Evolutionary conservation across 2,329 filamentous ascomycete genomes (phyloP).

Genomic region (Ophiostoma pallidulum): DNA sequence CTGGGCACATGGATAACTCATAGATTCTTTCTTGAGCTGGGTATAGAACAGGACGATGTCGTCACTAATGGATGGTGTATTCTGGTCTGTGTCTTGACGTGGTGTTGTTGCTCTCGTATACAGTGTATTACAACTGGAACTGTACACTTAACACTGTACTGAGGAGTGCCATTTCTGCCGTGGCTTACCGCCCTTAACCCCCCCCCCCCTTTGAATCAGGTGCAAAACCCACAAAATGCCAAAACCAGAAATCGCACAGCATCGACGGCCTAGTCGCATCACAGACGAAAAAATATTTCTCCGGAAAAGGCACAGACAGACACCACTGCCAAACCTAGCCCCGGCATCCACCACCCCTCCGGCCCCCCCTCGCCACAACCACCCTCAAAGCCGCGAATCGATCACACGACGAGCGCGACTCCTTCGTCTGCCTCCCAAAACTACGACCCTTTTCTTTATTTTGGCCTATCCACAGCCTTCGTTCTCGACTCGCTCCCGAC

Average conservation of each 20-base stretch:
- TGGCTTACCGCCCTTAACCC: neutral
- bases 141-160: neutral
- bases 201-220: constrained; percentile 2
- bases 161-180: neutral
- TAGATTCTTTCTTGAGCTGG: too few species aligned
- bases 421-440: neutral
- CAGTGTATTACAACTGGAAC: neutral
- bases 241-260: constrained; percentile 9
- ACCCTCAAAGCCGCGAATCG: constrained; percentile 3
- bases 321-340: neutral
- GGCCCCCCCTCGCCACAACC: neutral
- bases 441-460: neutral
- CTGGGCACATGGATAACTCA: too few species aligned
- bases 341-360: neutral
- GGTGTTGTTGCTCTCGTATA: too few species aligned
- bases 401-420: neutral
- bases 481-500: neutral
- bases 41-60: too few species aligned
- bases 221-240: constrained; percentile 11
- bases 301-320: constrained; percentile 11
- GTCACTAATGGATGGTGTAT: neutral
- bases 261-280: neutral
- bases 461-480: neutral
- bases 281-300: constrained; percentile 12
- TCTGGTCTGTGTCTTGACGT: neutral